Base-by-base conservation (phyloP, 208 protist genomes). In the Perkinsela sp. region DNA sequence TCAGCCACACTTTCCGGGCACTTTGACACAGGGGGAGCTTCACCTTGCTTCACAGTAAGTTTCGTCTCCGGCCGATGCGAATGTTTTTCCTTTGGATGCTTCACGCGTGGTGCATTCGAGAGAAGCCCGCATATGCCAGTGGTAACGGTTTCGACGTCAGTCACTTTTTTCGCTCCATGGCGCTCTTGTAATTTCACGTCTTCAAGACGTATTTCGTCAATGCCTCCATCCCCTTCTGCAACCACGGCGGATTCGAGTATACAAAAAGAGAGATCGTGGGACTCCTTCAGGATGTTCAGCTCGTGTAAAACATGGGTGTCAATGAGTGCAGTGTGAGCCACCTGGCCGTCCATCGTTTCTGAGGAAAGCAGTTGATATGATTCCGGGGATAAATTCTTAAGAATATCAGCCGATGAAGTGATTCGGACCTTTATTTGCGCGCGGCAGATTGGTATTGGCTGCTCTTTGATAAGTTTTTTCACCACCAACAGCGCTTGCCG, bases 401-500 rank as follows among this genome's bases (percentile, higher is more conserved):
- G 31, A 15, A 75, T 71, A 31, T 70, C 79, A 1, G 72, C 70
- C 1, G 79, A 75, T 1, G 84, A 69, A 1, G 71, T 78, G 65
- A 91, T 83, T 30, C 88, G 83, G 22, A 97, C 71, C 66, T 85
- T 81, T 93, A 97, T 97, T 30, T 84, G 87, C 0, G 93, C 91
- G 1, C 93, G 81, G 28, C 75, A 74, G 66, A 97, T 95, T 0
- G 91, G 90, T 71, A 97, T 89, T 22, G 80, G 76, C 70, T 80
- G 72, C 29, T 72, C 77, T 2, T 88, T 81, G 28, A 89, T 77
- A 2, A 97, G 81, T 66, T 83, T 73, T 68, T 85, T 80, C 66
- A 97, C 96, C 0, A 95, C 78, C 0, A 85, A 74, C 0, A 96
- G 78, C n/a, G 91, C 90, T 74, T 95, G 90, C 71, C 86, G 86